Percentiles rank a stretch among this genome's conserved stretches.
Conservation (phyloP, 352 stramenopile genomes). For the Phytophthora hybrid region DNA sequence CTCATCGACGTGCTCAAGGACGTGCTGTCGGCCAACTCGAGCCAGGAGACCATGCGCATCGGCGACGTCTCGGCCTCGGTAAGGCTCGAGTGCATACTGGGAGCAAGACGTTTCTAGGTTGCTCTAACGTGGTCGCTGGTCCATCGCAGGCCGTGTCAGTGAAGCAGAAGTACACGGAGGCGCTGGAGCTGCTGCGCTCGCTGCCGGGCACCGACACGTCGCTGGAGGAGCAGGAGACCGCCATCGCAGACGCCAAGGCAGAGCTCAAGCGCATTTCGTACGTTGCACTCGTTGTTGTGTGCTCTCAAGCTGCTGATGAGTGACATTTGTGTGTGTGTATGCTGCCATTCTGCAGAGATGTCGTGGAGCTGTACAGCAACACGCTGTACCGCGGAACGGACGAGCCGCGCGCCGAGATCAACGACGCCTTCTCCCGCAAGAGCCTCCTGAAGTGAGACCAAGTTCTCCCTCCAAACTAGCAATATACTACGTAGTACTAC, state of each 20-base stretch:
- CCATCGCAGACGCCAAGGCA: constrained; percentile 73
- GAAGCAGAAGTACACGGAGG: constrained; percentile 80
- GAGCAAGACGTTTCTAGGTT: not conserved
- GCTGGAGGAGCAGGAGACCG: constrained; percentile 77
- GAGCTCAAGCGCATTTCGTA: constrained; percentile 85
- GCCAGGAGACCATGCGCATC: constrained; percentile 79
- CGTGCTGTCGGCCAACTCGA: constrained; percentile 75
- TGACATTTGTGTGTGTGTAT: constrained; percentile 9
- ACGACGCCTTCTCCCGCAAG: constrained; percentile 86
- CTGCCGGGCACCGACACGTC: constrained; percentile 81
- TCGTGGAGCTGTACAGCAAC: constrained; percentile 88
- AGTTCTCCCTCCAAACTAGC: no score
- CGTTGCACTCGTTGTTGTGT: constrained; percentile 1
- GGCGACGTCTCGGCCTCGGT: constrained; percentile 86
- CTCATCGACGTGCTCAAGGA: constrained; percentile 90
- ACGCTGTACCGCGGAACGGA: constrained; percentile 87
- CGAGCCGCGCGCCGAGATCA: constrained; percentile 82
- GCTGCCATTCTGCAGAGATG: constrained; percentile 50
- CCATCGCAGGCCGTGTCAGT: constrained; percentile 66
- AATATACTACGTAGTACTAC: no score
- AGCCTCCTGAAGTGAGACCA: constrained; percentile 64
- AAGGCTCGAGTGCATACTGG: constrained; percentile 1
- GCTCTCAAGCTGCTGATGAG: constrained; percentile 2
- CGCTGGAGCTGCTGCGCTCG: constrained; percentile 71
- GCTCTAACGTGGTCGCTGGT: not conserved